phyloP scores from a whole-genome alignment of 2,329 filamentous ascomycete species.

The Penicillium olsonii region DNA sequence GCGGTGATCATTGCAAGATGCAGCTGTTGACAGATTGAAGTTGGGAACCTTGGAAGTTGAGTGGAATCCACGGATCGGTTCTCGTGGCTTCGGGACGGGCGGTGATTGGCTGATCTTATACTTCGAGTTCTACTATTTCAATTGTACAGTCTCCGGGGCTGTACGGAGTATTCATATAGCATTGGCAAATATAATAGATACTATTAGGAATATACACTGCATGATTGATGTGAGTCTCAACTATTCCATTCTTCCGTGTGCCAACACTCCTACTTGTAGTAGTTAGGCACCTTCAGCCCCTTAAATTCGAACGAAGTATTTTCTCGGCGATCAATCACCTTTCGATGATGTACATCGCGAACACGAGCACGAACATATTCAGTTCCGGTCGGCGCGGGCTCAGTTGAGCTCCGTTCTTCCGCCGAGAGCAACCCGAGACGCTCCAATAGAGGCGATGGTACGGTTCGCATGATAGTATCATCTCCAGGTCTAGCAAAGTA shows the following conservation, averaged over 20 bases:
- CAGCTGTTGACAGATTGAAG: neutral
- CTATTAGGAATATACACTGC: no score
- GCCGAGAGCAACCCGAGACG: conserved; percentile 42
- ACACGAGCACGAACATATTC: conserved; percentile 51
- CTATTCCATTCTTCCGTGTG: no score
- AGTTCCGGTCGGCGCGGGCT: conserved; percentile 42
- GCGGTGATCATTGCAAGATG: neutral
- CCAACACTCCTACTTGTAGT: conserved; percentile 33
- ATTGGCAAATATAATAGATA: no score
- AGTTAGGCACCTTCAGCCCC: conserved; percentile 41
- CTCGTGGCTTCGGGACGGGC: neutral
- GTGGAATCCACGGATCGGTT: neutral
- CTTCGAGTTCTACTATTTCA: no score
- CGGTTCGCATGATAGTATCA: conserved; percentile 28
- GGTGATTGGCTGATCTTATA: conserved; percentile 1
- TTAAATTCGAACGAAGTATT: conserved; percentile 50
- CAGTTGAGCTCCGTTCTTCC: conserved; percentile 41
- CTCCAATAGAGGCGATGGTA: conserved; percentile 40
- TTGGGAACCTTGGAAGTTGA: no score
- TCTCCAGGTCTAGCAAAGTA: conserved; percentile 43
- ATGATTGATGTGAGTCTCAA: no score
- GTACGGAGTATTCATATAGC: no score
- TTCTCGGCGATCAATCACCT: conserved; percentile 46
- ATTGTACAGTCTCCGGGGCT: no score
- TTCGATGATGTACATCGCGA: conserved; percentile 50